Evolutionary conservation across 495 filamentous ascomycete species (phyloP).

Genomic region (Glutinoglossum americanum): DNA sequence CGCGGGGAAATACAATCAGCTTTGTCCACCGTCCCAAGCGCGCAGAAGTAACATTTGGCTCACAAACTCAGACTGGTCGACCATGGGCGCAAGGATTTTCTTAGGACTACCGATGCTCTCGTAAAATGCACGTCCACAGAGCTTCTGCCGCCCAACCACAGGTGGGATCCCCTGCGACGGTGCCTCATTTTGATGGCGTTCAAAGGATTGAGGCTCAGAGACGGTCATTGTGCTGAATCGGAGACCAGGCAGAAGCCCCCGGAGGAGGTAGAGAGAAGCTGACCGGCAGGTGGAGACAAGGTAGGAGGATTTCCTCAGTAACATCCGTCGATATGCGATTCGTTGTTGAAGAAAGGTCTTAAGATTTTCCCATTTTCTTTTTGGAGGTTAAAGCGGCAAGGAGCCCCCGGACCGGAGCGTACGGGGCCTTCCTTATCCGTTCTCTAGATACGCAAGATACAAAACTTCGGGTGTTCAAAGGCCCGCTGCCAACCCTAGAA

Average conservation of each 20-base stretch:
- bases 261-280: not conserved
- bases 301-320: not conserved
- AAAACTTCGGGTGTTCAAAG: too few species aligned
- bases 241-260: not conserved
- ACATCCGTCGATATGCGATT: not conserved
- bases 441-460: too few species aligned
- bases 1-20: constrained; percentile 8
- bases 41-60: constrained; percentile 13
- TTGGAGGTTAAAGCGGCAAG: not conserved
- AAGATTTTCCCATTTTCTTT: too few species aligned
- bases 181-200: not conserved
- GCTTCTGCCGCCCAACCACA: constrained; percentile 26
- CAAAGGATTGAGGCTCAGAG: not conserved
- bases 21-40: constrained; percentile 5
- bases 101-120: constrained; percentile 81
- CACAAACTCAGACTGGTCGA: constrained; percentile 95
- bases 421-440: too few species aligned
- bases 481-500: not conserved
- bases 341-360: too few species aligned
- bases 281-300: not conserved
- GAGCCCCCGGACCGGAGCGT: too few species aligned
- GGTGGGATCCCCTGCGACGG: not conserved
- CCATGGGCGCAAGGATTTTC: constrained; percentile 87
- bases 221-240: not conserved
- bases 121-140: constrained; percentile 76